These are phyloP conservation scores for Thymus mandschuricus DNA, from an alignment of 257 asterid genomes.

Conservation along the genomic window DNA sequence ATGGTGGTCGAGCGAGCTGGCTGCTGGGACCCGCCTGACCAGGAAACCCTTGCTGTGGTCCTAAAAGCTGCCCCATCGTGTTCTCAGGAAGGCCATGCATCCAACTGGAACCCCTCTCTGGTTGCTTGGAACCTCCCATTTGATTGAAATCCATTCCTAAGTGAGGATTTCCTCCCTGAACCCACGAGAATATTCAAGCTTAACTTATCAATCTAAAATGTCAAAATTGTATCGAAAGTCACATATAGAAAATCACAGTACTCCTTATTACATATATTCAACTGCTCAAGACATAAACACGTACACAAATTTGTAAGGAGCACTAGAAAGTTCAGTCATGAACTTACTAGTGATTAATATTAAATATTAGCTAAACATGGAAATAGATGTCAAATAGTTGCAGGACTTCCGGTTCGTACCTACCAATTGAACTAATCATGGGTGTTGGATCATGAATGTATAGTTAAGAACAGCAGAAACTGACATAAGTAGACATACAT, in stretches of 20 bases:
- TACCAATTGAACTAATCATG: neutral
- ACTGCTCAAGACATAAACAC: conserved; percentile 1
- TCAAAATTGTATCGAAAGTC: conserved; percentile 7
- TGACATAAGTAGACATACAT: conserved; percentile 13
- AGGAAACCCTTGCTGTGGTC: conserved; percentile 57
- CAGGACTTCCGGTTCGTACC: neutral
- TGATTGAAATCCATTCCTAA: conserved; percentile 78
- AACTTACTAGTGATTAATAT: neutral
- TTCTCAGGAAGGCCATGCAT: conserved; percentile 59
- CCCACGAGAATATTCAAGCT: conserved; percentile 33
- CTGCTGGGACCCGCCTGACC: conserved; percentile 70
- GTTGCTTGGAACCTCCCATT: conserved; percentile 67
- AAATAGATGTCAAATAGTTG: neutral
- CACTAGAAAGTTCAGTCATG: neutral
- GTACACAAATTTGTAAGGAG: neutral
- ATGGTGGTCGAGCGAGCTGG: conserved; percentile 63
- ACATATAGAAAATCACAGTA: neutral
- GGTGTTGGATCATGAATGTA: neutral
- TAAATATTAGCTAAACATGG: neutral
- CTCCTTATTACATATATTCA: neutral
- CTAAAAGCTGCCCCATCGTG: conserved; percentile 56
- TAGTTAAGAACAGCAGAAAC: neutral
- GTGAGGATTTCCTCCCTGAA: conserved; percentile 72
- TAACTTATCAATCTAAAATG: conserved; percentile 17
- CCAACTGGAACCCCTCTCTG: conserved; percentile 70